Evolutionary conservation across 1,284 basidiomycete species (phyloP), one percentile per base, ranked within the genome.

Genomic region (Hemileccinum hortonii): DNA sequence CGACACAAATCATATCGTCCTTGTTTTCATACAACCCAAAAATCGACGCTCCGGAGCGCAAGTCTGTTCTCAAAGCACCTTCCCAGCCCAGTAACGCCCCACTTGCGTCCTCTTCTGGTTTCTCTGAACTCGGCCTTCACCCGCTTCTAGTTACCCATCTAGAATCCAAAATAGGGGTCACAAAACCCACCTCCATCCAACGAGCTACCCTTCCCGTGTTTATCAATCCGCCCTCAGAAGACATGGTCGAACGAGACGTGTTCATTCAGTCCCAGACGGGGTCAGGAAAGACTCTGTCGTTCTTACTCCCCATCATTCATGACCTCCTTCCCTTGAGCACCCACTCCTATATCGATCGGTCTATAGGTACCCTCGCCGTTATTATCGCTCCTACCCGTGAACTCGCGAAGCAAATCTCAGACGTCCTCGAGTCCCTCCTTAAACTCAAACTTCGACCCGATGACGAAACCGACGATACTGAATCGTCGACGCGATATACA

Each of bases 231-330:
- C 54, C 72, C 3, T 69, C 77, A 1, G 61, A 72, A 43, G 73
- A 73, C 33, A 72, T 71, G 46, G 61, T 65, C 19, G 72, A 72
- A 24, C 79, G 90, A 51, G 97, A 99, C 70, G 83, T 93, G 15
- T 94, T 99, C 67, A 90, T 99, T 49, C 95, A 98, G 68, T 92
- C 94, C 6, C 96, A 99, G 69, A 99, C 97, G 0, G 97, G 97
- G 54, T 98, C 95, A 0, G 97, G 97, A 61, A 99, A 99, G 75
- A 99, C 96, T 0, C 76, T 99, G 21, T 84, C 96, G 4, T 99
- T 92, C 73, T 82, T 99, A 16, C 82, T 99, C 5, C 97, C 97
- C 18, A 94, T 99, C 68, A 81, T 99, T 37, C 94, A 99, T 62
- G 92, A 96, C 66, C 84, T 97, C 39, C 81, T 99, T 26, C 93